Evolutionary conservation across 352 stramenopile genomes (phyloP).

Genomic region (Phytopythium cucurbitacearum): DNA sequence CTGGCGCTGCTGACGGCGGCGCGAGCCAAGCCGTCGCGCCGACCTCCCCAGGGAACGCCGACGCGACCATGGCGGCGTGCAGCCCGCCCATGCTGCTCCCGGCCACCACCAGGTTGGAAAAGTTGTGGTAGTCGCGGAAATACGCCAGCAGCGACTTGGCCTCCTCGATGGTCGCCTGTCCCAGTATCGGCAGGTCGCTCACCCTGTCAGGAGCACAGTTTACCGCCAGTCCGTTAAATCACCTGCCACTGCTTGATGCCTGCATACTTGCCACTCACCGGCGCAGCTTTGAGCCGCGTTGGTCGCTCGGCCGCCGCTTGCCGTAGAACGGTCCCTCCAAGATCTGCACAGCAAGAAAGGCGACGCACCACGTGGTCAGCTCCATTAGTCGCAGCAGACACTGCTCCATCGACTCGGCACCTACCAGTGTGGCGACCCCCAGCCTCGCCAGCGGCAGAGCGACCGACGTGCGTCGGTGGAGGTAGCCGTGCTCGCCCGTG

Average conservation of each 20-base stretch:
- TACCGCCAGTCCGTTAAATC: not conserved
- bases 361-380: not conserved
- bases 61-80: constrained; percentile 74
- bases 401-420: not conserved
- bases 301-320: constrained; percentile 48
- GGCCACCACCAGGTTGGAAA: constrained; percentile 60
- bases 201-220: constrained; percentile 24
- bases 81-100: constrained; percentile 76
- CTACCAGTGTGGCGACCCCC: constrained; percentile 40
- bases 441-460: constrained; percentile 58
- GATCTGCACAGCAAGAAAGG: constrained; percentile 29
- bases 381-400: not conserved
- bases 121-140: constrained; percentile 45
- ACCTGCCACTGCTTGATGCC: not conserved
- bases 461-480: constrained; percentile 62
- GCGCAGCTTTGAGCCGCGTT: constrained; percentile 74
- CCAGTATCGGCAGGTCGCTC: constrained; percentile 66
- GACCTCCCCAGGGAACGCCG: constrained; percentile 62
- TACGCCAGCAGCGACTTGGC: constrained; percentile 71
- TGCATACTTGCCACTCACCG: constrained; percentile 20
- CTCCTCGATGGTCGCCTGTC: constrained; percentile 80
- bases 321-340: constrained; percentile 80
- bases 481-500: constrained; percentile 71
- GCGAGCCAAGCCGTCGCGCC: constrained; percentile 67
- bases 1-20: constrained; percentile 58